Base-by-base conservation (phyloP, 2,329 filamentous ascomycete species). In the Xenosphaeropsis pyriputrescens region DNA sequence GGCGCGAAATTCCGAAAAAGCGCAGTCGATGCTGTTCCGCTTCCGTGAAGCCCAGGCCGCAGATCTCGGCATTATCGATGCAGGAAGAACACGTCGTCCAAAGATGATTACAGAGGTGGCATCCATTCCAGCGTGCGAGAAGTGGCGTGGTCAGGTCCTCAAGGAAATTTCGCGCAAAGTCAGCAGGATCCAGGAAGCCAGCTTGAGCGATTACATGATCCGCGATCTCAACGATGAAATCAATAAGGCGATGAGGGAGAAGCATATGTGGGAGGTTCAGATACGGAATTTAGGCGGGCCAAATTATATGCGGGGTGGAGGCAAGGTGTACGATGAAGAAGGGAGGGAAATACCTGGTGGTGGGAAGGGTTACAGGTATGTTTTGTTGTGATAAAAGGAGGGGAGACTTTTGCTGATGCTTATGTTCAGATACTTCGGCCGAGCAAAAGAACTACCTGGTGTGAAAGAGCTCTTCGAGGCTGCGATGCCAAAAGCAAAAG, bases 11-110 rank as follows among this genome's bases (percentile, higher is more conserved):
- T 89, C 85, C 34, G 89, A 96, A 72, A 98, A 96, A 62, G 89
- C 91, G 54, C 91, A 98, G 68, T 95, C 88, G 35, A 98, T 98
- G 89, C 89, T 98, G 61, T 98, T 95, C 68, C 89, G 91, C 70
- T 98, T 98, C 70, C 85, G 91, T 59, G 91, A 93, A 55, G 84
- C 89, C 51, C 91, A 96, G 73, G 89, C 89, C 47, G 85, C 86
- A 46, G 88, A 95, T 63, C 73, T 95, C 35, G 89, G 89, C 55
- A 95, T 96, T 60, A 84, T 98, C 62, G 89, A 96, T 66, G 82
- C 82, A 18, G 83, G 85, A 41, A 84, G 88, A 44, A 81, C 85
- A 7, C 84, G 88, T 9, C 85, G 91, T 2, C 91, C 91, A 37
- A 93, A 89, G 61, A 73, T 80, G 46, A 95, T 96, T 58, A 93